Conservation (phyloP, 352 stramenopile species). For the Globisporangium cystogenes region DNA sequence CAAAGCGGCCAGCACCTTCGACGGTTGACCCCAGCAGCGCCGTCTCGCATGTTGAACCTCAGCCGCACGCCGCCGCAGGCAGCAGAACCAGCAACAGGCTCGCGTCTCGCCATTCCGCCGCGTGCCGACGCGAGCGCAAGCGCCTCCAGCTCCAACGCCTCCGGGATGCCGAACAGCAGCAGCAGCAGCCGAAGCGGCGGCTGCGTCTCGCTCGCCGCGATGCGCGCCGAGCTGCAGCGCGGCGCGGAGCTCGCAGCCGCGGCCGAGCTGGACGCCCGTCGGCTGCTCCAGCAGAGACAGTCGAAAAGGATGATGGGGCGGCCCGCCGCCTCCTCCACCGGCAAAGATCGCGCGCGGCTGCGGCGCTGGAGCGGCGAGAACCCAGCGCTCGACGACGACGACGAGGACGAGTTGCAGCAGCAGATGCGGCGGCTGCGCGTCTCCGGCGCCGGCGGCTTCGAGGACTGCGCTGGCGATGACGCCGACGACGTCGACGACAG, state of each 20-base stretch:
- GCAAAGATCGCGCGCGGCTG: neutral
- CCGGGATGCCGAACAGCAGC: neutral
- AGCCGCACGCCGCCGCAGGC: too few relatives aligned
- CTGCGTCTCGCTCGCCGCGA: too few relatives aligned
- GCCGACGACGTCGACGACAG: neutral
- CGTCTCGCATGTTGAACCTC: slow-evolving; percentile 13
- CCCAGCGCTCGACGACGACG: neutral
- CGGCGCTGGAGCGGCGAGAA: neutral
- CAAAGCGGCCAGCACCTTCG: neutral
- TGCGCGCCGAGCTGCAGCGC: too few relatives aligned
- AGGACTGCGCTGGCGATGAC: neutral
- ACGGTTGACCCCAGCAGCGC: neutral
- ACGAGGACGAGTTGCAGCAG: slow-evolving; percentile 3
- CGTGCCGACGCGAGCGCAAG: neutral
- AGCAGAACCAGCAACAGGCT: neutral
- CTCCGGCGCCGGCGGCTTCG: neutral
- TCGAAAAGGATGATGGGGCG: slow-evolving; percentile 11
- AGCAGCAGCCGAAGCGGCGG: neutral
- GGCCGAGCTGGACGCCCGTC: too few relatives aligned
- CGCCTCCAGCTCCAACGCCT: neutral
- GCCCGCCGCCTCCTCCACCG: neutral
- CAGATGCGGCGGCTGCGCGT: neutral
- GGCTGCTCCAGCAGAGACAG: neutral
- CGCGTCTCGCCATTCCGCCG: neutral
- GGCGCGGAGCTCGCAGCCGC: too few relatives aligned